Percentiles rank a stretch among this genome's conserved stretches.
Conservation (phyloP, 1,139 yeast genomes). For the Debaryomycetaceae sp. region DNA sequence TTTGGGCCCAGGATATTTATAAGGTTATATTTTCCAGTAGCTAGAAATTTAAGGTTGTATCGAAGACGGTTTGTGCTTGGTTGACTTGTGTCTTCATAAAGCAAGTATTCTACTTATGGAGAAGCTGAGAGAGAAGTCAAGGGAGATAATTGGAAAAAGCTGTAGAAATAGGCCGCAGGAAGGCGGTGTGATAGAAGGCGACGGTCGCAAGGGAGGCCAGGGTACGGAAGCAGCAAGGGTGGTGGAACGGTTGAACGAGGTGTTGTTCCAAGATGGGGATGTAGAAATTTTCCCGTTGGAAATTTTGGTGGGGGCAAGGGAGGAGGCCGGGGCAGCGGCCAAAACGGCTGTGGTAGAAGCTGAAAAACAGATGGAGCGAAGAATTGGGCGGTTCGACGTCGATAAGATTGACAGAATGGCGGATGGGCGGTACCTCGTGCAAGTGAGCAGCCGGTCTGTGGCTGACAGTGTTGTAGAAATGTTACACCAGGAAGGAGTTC, state of each 20-base stretch:
- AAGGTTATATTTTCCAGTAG: not conserved
- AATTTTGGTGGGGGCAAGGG: constrained; percentile 2
- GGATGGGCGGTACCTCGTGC: not conserved
- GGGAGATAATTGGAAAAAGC: not conserved
- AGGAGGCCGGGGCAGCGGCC: not conserved
- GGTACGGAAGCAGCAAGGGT: not conserved
- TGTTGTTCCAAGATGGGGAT: constrained; percentile 4
- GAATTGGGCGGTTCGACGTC: not conserved
- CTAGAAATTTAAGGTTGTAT: not conserved
- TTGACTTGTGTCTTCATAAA: not conserved
- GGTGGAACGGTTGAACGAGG: constrained; percentile 4
- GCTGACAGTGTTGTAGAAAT: not conserved
- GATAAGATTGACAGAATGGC: not conserved
- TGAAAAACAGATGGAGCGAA: not conserved
- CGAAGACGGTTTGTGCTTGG: not conserved
- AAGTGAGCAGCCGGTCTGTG: not conserved
- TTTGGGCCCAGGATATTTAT: not conserved
- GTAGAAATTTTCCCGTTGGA: constrained; percentile 7
- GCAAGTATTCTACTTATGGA: not conserved
- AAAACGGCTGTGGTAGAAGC: not conserved
- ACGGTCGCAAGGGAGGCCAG: not conserved
- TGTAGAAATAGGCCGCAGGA: not conserved
- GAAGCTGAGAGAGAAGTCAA: not conserved
- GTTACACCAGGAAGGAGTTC: constrained; percentile 1
- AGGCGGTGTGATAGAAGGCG: not conserved